Conservation (phyloP, 108 stramenopile genomes). For the Fragilariopsis cylindrus region DNA sequence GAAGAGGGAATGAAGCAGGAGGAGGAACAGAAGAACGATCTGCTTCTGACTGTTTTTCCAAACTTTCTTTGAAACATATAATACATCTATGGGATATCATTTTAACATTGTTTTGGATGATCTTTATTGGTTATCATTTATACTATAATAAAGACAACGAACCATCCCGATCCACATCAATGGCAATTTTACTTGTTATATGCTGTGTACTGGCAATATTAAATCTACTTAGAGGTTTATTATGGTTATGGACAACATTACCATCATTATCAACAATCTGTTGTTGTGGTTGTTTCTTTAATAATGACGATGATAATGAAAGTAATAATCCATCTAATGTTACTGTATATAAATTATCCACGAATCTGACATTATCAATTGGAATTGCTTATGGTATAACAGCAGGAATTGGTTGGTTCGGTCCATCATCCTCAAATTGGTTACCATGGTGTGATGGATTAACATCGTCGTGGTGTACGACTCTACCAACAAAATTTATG, state of each 20-base stretch:
- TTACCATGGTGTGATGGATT: constrained; percentile 9
- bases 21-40: not conserved
- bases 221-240: not conserved
- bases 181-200: not conserved
- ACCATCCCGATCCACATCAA: not conserved
- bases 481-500: not conserved
- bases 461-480: not conserved
- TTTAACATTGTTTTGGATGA: not conserved
- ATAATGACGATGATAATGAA: not conserved
- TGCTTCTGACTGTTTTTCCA: not conserved
- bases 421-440: not conserved
- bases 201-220: not conserved
- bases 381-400: not conserved
- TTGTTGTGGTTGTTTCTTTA: constrained; percentile 5
- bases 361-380: not conserved
- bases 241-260: constrained; percentile 10
- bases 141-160: constrained; percentile 1
- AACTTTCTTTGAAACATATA: constrained; percentile 9
- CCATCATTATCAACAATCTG: constrained; percentile 6
- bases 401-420: constrained; percentile 2
- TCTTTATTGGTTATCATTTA: constrained; percentile 9
- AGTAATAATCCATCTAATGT: not conserved
- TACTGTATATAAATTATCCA: not conserved
- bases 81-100: constrained; percentile 1
- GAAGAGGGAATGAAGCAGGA: not conserved